phyloP scores from a whole-genome alignment of 495 filamentous ascomycete species.

The Penicillium pulvis region DNA sequence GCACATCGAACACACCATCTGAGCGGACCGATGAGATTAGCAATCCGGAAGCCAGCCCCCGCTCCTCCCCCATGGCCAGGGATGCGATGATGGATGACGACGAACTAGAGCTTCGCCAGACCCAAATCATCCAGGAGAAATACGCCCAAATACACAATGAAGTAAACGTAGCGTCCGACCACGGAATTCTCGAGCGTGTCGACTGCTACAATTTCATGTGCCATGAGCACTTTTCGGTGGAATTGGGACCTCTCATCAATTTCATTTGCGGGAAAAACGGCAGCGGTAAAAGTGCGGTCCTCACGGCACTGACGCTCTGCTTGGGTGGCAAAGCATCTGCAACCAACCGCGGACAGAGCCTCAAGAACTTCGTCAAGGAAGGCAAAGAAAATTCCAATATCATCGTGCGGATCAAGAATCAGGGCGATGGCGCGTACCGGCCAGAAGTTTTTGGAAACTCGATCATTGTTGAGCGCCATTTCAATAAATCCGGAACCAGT shows the following conservation, averaged over 20 bases:
- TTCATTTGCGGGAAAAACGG: constrained; percentile 98
- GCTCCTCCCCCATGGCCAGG: constrained; percentile 34
- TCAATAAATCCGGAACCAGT: constrained; percentile 72
- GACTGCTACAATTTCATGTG: constrained; percentile 95
- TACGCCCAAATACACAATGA: constrained; percentile 53
- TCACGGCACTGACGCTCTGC: constrained; percentile 94
- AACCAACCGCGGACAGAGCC: constrained; percentile 90
- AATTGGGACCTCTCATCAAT: constrained; percentile 90
- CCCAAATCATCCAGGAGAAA: constrained; percentile 67
- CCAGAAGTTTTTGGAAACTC: constrained; percentile 80
- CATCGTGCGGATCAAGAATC: constrained; percentile 86
- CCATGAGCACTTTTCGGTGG: constrained; percentile 75
- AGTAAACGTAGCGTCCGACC: constrained; percentile 76
- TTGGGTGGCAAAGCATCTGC: constrained; percentile 91
- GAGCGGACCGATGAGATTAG: constrained; percentile 31
- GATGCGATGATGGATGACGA: constrained; percentile 44
- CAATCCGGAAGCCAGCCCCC: constrained; percentile 24
- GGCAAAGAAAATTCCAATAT: constrained; percentile 69
- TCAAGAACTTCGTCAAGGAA: constrained; percentile 92
- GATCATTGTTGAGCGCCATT: constrained; percentile 88
- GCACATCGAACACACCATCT: constrained; percentile 29
- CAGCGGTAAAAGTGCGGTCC: constrained; percentile 95
- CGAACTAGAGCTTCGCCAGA: constrained; percentile 64
- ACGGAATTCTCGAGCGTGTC: constrained; percentile 80
- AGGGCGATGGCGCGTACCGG: constrained; percentile 79